These are phyloP conservation scores for Exophiala xenobiotica DNA, from an alignment of 2,329 filamentous ascomycete species.

Conservation along the genomic window DNA sequence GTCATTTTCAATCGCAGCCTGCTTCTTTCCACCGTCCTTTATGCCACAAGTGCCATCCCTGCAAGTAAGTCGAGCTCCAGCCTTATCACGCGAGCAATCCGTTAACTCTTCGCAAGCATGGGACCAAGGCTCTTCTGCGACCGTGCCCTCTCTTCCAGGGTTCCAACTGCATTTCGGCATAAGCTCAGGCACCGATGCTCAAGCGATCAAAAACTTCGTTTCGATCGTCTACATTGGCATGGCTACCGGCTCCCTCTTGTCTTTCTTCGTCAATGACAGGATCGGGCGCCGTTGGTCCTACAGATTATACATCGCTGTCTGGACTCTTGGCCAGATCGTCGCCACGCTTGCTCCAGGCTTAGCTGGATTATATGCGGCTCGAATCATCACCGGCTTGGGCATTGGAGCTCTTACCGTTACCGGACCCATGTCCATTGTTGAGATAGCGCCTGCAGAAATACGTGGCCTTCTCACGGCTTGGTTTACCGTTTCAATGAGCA, in stretches of 20 bases:
- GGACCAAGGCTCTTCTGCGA: slow-evolving; percentile 37
- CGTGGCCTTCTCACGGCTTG: slow-evolving; percentile 41
- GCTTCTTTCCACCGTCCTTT: slow-evolving; percentile 9
- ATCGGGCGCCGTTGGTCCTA: slow-evolving; percentile 44
- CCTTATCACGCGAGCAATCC: not conserved
- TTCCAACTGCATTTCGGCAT: slow-evolving; percentile 40
- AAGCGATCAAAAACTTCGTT: slow-evolving; percentile 38
- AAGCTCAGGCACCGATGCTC: slow-evolving; percentile 32
- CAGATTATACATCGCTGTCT: slow-evolving; percentile 38
- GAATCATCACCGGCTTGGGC: slow-evolving; percentile 41
- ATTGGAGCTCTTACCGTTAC: slow-evolving; percentile 43
- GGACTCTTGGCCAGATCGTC: slow-evolving; percentile 31
- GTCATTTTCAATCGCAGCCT: slow-evolving; percentile 18
- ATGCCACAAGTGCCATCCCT: slow-evolving; percentile 22
- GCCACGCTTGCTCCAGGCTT: slow-evolving; percentile 23
- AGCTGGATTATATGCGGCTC: slow-evolving; percentile 37
- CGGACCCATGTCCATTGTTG: slow-evolving; percentile 41
- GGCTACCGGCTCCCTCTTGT: slow-evolving; percentile 35
- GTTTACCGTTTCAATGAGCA: slow-evolving; percentile 41
- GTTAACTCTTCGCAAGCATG: slow-evolving; percentile 30
- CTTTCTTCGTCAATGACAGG: slow-evolving; percentile 44
- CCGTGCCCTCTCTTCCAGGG: slow-evolving; percentile 37
- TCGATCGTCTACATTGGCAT: slow-evolving; percentile 40
- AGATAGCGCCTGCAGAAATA: slow-evolving; percentile 43
- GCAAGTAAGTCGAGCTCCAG: slow-evolving; percentile 21